phyloP scores from a whole-genome alignment of 208 protist genomes.

The Angomonas deanei region DNA sequence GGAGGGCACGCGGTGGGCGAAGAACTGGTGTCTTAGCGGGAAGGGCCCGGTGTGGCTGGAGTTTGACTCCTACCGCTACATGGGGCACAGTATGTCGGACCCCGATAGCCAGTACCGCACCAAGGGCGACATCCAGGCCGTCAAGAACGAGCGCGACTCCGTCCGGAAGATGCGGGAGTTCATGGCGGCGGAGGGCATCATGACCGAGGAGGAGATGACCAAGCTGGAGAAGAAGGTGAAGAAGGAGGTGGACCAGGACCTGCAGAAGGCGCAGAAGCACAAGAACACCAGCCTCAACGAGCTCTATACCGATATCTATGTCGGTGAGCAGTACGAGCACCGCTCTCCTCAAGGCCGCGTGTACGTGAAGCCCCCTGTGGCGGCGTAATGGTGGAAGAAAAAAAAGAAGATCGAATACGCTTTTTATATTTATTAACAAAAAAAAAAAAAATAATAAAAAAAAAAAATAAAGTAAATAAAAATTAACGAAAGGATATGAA shows the following conservation, averaged over 20 bases:
- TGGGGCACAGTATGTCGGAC: constrained; percentile 98
- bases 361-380: constrained; percentile 42
- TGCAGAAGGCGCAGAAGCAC: constrained; percentile 83
- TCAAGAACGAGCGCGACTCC: constrained; percentile 87
- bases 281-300: constrained; percentile 58
- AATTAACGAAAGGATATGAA: constrained; percentile 2
- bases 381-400: not conserved
- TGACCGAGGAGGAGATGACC: constrained; percentile 94
- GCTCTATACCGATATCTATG: constrained; percentile 91
- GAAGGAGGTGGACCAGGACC: constrained; percentile 89
- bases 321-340: constrained; percentile 72
- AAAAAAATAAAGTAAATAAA: constrained; percentile 4
- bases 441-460: constrained; percentile 4
- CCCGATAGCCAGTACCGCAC: constrained; percentile 96
- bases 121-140: constrained; percentile 92
- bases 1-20: constrained; percentile 85
- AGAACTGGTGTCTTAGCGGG: constrained; percentile 69
- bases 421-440: not conserved
- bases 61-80: constrained; percentile 95
- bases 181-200: constrained; percentile 79
- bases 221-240: constrained; percentile 88
- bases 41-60: constrained; percentile 95
- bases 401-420: not conserved
- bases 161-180: constrained; percentile 86
- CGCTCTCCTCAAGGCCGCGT: constrained; percentile 81